These are phyloP conservation scores for Fusarium pseudoanthophilum DNA, from an alignment of 2,329 filamentous ascomycete genomes.

Conservation along the genomic window DNA sequence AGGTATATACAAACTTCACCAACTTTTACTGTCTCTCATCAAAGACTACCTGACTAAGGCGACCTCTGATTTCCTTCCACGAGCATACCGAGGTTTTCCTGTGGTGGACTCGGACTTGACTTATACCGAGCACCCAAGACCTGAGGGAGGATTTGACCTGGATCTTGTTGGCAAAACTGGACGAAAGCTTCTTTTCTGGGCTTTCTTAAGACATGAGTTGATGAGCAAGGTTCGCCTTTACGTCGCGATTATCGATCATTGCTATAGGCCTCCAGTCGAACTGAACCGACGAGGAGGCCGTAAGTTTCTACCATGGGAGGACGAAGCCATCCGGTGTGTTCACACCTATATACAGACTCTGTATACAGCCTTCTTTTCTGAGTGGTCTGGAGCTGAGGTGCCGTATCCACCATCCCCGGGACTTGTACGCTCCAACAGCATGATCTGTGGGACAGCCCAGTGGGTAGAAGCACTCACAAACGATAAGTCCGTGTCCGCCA, in stretches of 20 bases:
- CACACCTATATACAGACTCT: neutral
- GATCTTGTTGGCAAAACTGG: neutral
- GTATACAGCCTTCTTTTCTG: neutral
- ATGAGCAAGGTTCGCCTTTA: neutral
- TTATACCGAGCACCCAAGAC: neutral
- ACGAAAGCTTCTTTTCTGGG: slow-evolving; percentile 1
- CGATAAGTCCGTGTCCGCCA: neutral
- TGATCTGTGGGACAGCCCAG: neutral
- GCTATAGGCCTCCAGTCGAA: neutral
- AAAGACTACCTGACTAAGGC: slow-evolving; percentile 15
- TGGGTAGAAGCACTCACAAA: neutral
- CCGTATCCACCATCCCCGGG: neutral
- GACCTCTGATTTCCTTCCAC: neutral
- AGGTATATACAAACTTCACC: neutral
- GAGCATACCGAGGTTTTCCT: neutral
- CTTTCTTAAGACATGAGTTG: slow-evolving; percentile 1
- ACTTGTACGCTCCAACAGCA: neutral
- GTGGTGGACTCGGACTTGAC: rapidly evolving
- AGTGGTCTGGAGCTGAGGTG: neutral
- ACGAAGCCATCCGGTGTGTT: slow-evolving; percentile 1
- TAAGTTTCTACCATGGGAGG: neutral
- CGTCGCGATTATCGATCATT: neutral
- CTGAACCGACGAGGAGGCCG: neutral
- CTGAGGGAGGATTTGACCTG: neutral
- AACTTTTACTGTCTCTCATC: neutral